Base-by-base conservation (phyloP, 257 asterid genomes). In the Coffea canephora region DNA sequence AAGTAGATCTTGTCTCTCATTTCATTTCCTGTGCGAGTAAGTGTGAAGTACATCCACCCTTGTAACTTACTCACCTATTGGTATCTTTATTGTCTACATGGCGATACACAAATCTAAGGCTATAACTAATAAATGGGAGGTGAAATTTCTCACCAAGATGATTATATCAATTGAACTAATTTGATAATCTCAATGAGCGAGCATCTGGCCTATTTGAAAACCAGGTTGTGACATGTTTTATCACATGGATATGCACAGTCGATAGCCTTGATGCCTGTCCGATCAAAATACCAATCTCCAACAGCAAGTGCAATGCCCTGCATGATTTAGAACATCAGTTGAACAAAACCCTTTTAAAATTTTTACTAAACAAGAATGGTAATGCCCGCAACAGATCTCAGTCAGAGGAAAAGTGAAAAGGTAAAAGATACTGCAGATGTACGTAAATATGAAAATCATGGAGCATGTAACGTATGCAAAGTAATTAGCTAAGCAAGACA, bases 201-300 rank as follows among this genome's bases (percentile, higher is more conserved):
- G 71, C 72, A 48, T 61, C 67, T 74, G 68, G 77, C 74, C 90
- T 87, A 89, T 84, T 81, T 87, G 85, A 96, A 96, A 54, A 92
- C 89, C 87, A 92, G 89, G 85, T 94, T 92, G 91, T 96, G 98
- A 72, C 99, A 96, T n/a, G 94, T 83, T 66, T 69, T 85, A 45
- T 94, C 98, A 69, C 98, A 94, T 4, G 99, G 99, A 81, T 96
- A 96, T 11, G 99, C 92, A 65, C 99, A 96, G 90, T 96, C 98
- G 4, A 96, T 82, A 0, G 89, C 89, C 87, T 82, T 89, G 36
- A 84, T 69, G 18, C 79, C 82, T 6, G 85, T 79, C 43, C 99
- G 93, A 50, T 84, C 94, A 23, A 91, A 94, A 62, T 85, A 96
- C 99, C 99, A 96, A 77, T 94, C 95, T 36, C 98, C 97, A 62